These are phyloP conservation scores for Phytophthora fragariaefolia DNA, from an alignment of 352 stramenopile species.

Conservation along the genomic window DNA sequence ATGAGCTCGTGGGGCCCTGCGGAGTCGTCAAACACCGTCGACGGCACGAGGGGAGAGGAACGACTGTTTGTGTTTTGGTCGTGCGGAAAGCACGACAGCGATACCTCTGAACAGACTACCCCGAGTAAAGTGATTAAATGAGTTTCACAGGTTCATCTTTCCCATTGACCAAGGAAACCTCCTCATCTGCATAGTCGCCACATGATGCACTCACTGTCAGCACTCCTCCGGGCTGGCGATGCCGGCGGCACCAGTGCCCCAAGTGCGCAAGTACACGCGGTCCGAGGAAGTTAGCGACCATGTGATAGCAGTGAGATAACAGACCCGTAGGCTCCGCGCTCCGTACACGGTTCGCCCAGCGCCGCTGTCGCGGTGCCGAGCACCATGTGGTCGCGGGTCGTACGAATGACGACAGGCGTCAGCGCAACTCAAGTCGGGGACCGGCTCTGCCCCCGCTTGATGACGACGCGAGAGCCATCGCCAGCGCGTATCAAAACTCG, in stretches of 20 bases:
- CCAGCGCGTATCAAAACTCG: too few species aligned
- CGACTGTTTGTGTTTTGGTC: conserved; percentile 15
- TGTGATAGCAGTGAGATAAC: neutral
- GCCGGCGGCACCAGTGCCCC: too few species aligned
- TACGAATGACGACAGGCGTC: conserved; percentile 12
- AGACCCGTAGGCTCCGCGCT: neutral
- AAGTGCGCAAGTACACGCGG: too few species aligned
- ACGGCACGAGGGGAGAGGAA: conserved; percentile 10
- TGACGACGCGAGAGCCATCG: too few species aligned
- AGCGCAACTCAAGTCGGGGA: conserved; percentile 20
- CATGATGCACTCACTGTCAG: too few species aligned
- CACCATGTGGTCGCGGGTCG: conserved; percentile 6
- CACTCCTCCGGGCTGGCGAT: too few species aligned
- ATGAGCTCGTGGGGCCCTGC: conserved; percentile 3
- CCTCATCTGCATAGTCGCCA: too few species aligned
- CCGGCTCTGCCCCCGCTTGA: conserved; percentile 18
- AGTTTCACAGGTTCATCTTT: too few species aligned
- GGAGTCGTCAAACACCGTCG: conserved; percentile 2
- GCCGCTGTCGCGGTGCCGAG: conserved; percentile 9
- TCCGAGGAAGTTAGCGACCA: neutral
- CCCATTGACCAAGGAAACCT: too few species aligned
- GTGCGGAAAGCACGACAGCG: conserved; percentile 13
- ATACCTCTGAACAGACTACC: too few species aligned
- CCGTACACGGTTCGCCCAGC: neutral
- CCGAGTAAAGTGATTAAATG: too few species aligned